Base-by-base conservation (phyloP, 805 yeast genomes). In the Barnettozyma californica region DNA sequence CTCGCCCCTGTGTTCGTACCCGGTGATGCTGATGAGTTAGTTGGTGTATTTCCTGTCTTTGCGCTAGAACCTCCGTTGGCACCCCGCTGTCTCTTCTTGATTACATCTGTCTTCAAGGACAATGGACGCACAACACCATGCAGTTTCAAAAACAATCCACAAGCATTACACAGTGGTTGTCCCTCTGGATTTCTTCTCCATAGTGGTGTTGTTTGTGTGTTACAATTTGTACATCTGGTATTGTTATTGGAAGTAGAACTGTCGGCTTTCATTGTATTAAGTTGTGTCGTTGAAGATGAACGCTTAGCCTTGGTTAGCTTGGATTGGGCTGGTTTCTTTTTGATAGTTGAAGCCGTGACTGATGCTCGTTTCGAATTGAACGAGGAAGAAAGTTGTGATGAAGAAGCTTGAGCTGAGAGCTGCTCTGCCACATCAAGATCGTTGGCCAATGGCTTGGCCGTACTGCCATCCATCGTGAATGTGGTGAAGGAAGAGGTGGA, bases 111-210 rank as follows among this genome's bases (percentile, higher is more conserved):
- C 62, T 90, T 91, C 59, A 91, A 71, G 13, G 95, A 85, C 45
- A 92, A 71, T 0, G 99, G 99, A 49, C 98, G 74, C 53, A 88
- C 95, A 4, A 89, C 92, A n/a, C 97, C 98, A 61, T 92, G 98
- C 21, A 92, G 71, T 66, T 92, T 92, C 60, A 87, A 76, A 59
- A 92, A 92, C 51, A 92, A 71, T 0, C 98, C 99, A 70, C 99
- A 92, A 0, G 99, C 98, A 66, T 92, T 92, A 69, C 98, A 92
- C 50, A 92, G 70, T 0, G 97, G 95, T 60, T 87, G 84, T 2
- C 97, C 97, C 50, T 87, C 87, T 0, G 95, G 90, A 58, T 89
- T 88, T 44, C 97, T 75, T 57, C 99, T 74, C 99, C 99, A 92
- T 16, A 92, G 67, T 1, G 99, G 99, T 0, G 99, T 92, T 16